A percentile compares a stretch with the other conserved stretches of the same genome.
Conservation (phyloP, 2,329 filamentous ascomycete genomes). For the Neonectria sp. region DNA sequence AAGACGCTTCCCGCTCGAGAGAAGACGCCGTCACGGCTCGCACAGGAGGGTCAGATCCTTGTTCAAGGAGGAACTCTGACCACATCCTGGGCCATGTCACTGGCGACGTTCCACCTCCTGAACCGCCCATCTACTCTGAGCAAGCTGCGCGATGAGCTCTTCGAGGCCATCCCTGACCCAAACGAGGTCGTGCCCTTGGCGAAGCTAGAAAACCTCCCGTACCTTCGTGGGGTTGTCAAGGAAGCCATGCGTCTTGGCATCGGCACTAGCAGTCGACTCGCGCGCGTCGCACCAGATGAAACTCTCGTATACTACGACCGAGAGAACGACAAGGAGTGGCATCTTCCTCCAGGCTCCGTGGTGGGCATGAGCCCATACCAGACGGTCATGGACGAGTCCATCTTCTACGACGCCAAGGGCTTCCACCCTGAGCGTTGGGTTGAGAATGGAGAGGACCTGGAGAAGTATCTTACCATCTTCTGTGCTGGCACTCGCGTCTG, state of each 20-base stretch:
- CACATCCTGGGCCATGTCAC: constrained; percentile 54
- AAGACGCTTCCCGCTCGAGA: constrained; percentile 51
- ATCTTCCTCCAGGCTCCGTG: constrained; percentile 52
- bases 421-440: constrained; percentile 57
- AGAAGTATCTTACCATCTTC: constrained; percentile 54
- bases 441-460: constrained; percentile 50
- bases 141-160: constrained; percentile 55
- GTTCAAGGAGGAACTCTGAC: constrained; percentile 59
- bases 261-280: constrained; percentile 62
- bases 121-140: constrained; percentile 49
- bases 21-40: constrained; percentile 53
- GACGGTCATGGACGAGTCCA: constrained; percentile 52
- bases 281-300: constrained; percentile 62
- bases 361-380: constrained; percentile 57
- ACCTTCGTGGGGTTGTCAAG: constrained; percentile 66
- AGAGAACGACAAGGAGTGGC: constrained; percentile 46
- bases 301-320: constrained; percentile 49
- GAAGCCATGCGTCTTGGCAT: constrained; percentile 66
- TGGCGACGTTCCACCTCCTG: constrained; percentile 55
- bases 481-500: constrained; percentile 55
- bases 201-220: constrained; percentile 55
- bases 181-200: constrained; percentile 47
- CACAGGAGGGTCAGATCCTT: constrained; percentile 57
- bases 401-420: constrained; percentile 51
- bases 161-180: constrained; percentile 51